A percentile compares a stretch with the other conserved stretches of the same genome.
phyloP scores from a whole-genome alignment of 306 rosid genomes.

The Cyclanthera cordifolia region DNA sequence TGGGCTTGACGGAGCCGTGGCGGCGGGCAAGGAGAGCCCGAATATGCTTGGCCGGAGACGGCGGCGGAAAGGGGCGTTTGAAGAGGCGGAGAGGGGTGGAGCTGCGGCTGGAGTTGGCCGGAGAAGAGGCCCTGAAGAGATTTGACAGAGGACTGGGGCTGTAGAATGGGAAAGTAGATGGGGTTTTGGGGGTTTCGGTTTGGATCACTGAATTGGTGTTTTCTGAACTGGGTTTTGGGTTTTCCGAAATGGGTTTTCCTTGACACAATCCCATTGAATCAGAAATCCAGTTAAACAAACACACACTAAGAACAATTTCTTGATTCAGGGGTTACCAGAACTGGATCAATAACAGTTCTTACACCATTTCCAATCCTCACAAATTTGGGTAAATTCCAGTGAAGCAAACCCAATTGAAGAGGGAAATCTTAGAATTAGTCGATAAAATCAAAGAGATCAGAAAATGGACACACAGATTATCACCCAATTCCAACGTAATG shows the following conservation, averaged over 20 bases:
- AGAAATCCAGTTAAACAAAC: too few species aligned
- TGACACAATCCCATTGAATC: constrained; percentile 40
- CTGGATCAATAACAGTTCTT: not conserved
- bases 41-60: constrained; percentile 93
- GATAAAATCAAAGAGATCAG: not conserved
- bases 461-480: constrained; percentile 17
- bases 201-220: constrained; percentile 13
- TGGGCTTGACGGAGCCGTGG: constrained; percentile 84
- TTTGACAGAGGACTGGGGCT: constrained; percentile 79
- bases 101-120: constrained; percentile 49
- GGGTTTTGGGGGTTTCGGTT: constrained; percentile 21
- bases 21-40: constrained; percentile 68
- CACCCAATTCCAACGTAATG: constrained; percentile 8
- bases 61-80: constrained; percentile 87
- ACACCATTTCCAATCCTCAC: constrained; percentile 2
- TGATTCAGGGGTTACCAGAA: not conserved
- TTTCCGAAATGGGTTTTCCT: constrained; percentile 31
- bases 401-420: not conserved
- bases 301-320: not conserved
- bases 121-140: constrained; percentile 73
- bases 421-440: not conserved
- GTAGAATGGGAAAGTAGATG: constrained; percentile 57
- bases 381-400: not conserved
- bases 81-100: constrained; percentile 75
- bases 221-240: constrained; percentile 12